Evolutionary conservation across 345 rosid species (phyloP), one percentile per base, ranked within the genome.

Genomic region (Brassica carinata): DNA sequence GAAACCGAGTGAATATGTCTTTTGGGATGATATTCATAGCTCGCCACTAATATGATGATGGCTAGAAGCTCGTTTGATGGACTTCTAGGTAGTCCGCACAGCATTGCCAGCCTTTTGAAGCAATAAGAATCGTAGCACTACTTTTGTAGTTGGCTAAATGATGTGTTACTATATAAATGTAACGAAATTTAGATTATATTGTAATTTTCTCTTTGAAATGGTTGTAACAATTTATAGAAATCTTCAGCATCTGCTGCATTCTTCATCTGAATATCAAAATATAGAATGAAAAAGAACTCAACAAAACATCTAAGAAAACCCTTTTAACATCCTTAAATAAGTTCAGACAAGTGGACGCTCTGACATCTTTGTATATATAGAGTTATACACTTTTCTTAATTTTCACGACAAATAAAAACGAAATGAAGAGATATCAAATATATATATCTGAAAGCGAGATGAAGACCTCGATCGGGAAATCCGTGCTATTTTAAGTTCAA

Each of bases 11-110:
- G 23, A 14, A 15, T 83, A 81, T 64, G 34, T 73, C 0, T 87
- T 79, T 53, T 88, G 87, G 87, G 93, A 88, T 18, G 86, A 80
- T 58, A 33, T 77, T 40, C 93, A 87, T 83, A 85, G 87, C 7
- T 51, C 92, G 77, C 70, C 10, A 77, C 74, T 9, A 87, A 83
- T 65, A 15, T 9, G n/a, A 5, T 70, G 59, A 43, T 51, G 1
- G 92, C 85, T 7, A 75, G 71, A 43, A 63, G 71, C 34, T 51
- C 79, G 8, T 64, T 79, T 14, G 17, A 19, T 3, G 83, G 83
- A 75, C 17, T 13, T 13, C 7, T 69, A 75, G 43, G 67, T 36
- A 45, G 4, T 1, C 79, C 83, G 33, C 69, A 75, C 43, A 80
- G 19, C 38, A 80, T 80, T 8, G 48, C 67, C 4, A 62, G 71